Evolutionary conservation across 768 basidiomycete genomes (phyloP).

Genomic region (Daedaleopsis nitida): DNA sequence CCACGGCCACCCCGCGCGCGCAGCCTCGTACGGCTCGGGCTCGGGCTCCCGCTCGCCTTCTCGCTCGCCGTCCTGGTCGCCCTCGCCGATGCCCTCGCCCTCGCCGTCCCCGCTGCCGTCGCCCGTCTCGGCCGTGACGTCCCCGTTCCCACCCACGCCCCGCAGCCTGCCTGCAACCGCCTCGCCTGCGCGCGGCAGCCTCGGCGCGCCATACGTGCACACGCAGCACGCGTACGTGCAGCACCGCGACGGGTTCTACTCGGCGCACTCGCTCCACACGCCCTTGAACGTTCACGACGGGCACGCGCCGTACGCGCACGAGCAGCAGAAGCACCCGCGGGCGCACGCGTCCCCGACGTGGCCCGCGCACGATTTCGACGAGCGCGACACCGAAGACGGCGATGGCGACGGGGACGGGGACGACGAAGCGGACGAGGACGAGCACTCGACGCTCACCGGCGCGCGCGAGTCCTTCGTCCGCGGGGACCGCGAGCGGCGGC

Average conservation of each 20-base stretch:
- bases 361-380: neutral
- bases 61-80: constrained; percentile 1
- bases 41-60: constrained; percentile 10
- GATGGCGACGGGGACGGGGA: neutral
- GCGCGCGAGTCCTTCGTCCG: constrained; percentile 16
- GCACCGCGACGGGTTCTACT: neutral
- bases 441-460: neutral
- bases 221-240: neutral
- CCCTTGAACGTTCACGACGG: no score
- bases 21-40: neutral
- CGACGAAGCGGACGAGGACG: neutral
- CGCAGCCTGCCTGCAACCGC: constrained; percentile 15
- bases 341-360: neutral
- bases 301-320: constrained; percentile 8
- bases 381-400: constrained; percentile 4
- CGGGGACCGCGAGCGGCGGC: neutral
- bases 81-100: constrained; percentile 2
- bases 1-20: constrained; percentile 35
- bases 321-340: neutral
- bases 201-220: neutral
- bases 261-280: no score
- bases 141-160: constrained; percentile 19
- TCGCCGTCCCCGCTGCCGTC: constrained; percentile 17
- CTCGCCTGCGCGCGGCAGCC: constrained; percentile 1
- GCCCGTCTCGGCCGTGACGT: constrained; percentile 15